Evolutionary conservation across 2,329 filamentous ascomycete genomes (phyloP), one percentile per base, ranked within the genome.

Genomic region (Cladosporium sp.): DNA sequence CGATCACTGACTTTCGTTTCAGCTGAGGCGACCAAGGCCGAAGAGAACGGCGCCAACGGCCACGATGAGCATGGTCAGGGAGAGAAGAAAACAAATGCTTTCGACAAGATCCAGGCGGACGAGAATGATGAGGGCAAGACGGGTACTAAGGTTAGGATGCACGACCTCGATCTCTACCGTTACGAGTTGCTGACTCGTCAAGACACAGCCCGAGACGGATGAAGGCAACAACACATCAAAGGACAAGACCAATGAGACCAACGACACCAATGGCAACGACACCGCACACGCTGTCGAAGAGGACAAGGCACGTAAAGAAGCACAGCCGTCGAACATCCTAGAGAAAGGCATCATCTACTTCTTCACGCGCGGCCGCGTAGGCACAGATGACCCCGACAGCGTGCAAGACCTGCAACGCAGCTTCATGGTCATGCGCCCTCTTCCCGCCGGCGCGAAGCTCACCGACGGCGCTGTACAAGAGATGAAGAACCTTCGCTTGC

Each of bases 341-440:
- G 93, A 97, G 74, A 96, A 95, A 73, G 93, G 93, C 3, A 85
- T 95, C 71, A 88, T 97, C 70, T 96, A 96, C 82, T 96, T 96
- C 83, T 96, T 96, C 81, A 89, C 90, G 72, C 89, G 93, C 21
- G 88, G 88, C 8, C 88, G 92, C 14, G 91, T 97, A 43, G 86
- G 87, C 59, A 84, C 91, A 28, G 86, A 92, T 5, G 84, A 91
- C 7, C 89, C 92, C 0, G 84, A 89, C 21, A 83, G 85, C 54
- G 82, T 94, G 1, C 79, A 85, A 48, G 92, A 97, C 61, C 85
- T 96, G 58, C 87, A 90, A 49, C 89, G 92, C 58, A 92, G 85
- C 68, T 94, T 90, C 79, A 88, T 97, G 72, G 84, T 96, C 16
- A 84, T 97, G 4, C 87, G 91, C 0, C 92, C 92, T 0, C 80